These are phyloP conservation scores for Mortierella sp. DNA, from an alignment of 371 early-diverging fungal species.

Conservation along the genomic window DNA sequence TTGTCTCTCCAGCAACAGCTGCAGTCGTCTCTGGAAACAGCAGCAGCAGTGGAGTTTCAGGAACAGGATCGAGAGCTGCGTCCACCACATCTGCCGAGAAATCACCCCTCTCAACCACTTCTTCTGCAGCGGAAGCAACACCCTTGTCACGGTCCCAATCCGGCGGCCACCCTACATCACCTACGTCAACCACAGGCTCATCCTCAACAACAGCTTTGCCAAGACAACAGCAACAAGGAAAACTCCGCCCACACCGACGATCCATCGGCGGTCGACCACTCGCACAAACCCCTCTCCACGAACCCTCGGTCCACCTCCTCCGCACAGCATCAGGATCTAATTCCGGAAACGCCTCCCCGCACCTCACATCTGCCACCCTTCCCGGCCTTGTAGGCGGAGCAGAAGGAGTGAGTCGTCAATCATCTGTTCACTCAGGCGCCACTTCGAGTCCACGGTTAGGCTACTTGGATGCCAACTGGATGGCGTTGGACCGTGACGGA, in stretches of 20 bases:
- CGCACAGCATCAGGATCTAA: neutral
- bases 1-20: neutral
- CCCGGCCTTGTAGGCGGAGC: neutral
- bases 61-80: neutral
- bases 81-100: neutral
- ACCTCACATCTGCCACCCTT: neutral
- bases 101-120: neutral
- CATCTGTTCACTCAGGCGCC: constrained; percentile 19
- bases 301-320: constrained; percentile 23
- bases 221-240: constrained; percentile 12
- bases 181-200: neutral
- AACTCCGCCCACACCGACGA: constrained; percentile 17
- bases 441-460: constrained; percentile 10
- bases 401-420: constrained; percentile 28
- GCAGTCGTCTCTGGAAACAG: neutral
- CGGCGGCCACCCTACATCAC: neutral
- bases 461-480: constrained; percentile 24
- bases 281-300: constrained; percentile 31
- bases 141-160: neutral
- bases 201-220: constrained; percentile 6
- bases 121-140: neutral
- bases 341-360: neutral
- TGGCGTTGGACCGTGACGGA: neutral
- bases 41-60: neutral
- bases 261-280: constrained; percentile 33